Percentiles rank a stretch among this genome's conserved stretches.
Evolutionary conservation across 371 early-diverging fungal genomes (phyloP).

Genomic region (Mortierella sp.): DNA sequence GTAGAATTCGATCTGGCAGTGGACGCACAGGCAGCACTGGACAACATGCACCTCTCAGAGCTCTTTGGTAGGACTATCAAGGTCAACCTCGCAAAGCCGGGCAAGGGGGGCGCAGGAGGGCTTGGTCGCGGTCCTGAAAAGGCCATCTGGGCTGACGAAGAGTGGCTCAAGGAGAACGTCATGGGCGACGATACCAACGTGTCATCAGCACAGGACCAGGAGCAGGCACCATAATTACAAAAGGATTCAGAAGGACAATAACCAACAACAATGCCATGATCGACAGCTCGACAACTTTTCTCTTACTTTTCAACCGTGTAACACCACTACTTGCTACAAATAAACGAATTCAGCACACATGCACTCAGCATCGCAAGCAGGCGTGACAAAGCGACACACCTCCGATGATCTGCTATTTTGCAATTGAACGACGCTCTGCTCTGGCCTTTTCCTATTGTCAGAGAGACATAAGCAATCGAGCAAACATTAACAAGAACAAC

Average conservation of each 20-base stretch:
- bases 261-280: not conserved
- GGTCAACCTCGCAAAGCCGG: conserved; percentile 87
- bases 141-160: conserved; percentile 81
- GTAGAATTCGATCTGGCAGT: conserved; percentile 90
- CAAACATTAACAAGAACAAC: not conserved
- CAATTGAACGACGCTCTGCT: not conserved
- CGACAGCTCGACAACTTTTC: not conserved
- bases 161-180: conserved; percentile 77
- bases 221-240: not conserved
- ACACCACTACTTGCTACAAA: not conserved
- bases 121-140: conserved; percentile 38
- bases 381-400: not conserved
- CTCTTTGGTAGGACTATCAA: conserved; percentile 91
- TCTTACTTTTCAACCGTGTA: conserved; percentile 2
- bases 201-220: conserved; percentile 9
- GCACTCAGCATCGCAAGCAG: not conserved
- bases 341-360: not conserved
- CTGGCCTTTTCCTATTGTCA: conserved; percentile 1
- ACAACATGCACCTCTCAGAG: conserved; percentile 95
- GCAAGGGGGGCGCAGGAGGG: conserved; percentile 75
- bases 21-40: conserved; percentile 92
- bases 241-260: not conserved
- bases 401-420: not conserved
- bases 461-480: not conserved
- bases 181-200: conserved; percentile 18